Conservation (phyloP, 345 rosid species). For the Linum tenue region DNA sequence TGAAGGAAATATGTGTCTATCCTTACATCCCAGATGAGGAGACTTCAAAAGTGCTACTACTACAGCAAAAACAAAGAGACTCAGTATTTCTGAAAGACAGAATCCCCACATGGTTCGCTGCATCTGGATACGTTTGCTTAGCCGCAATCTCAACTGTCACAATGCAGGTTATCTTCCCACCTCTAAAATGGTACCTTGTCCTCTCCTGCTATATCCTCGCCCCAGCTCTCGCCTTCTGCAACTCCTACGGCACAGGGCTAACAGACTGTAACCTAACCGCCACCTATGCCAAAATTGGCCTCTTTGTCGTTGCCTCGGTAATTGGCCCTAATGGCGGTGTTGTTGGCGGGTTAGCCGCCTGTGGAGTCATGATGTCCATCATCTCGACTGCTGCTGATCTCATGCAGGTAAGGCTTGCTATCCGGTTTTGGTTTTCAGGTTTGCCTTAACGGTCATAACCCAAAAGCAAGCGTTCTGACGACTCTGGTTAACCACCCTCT, state of each 20-base stretch:
- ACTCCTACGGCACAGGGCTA: constrained; percentile 2
- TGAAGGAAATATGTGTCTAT: no score
- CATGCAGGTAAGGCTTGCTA: no score
- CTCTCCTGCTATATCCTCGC: not conserved
- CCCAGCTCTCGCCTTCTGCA: no score
- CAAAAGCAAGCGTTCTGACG: no score
- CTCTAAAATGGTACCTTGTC: not conserved
- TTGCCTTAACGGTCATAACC: no score
- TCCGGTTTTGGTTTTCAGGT: no score
- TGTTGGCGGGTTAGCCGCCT: not conserved
- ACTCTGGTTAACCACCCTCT: no score
- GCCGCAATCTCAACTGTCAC: not conserved
- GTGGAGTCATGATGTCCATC: not conserved
- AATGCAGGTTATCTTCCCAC: not conserved
- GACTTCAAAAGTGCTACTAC: not conserved
- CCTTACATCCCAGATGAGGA: no score
- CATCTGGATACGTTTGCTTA: not conserved
- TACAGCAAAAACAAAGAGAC: not conserved
- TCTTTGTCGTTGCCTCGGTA: not conserved
- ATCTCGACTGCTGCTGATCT: not conserved
- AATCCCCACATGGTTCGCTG: not conserved
- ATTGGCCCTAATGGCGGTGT: not conserved
- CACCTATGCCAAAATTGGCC: not conserved
- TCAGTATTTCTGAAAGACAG: not conserved
- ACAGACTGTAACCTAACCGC: not conserved